Evolutionary conservation across 2,329 filamentous ascomycete species (phyloP).

Genomic region (Sordariomycetes sp.): DNA sequence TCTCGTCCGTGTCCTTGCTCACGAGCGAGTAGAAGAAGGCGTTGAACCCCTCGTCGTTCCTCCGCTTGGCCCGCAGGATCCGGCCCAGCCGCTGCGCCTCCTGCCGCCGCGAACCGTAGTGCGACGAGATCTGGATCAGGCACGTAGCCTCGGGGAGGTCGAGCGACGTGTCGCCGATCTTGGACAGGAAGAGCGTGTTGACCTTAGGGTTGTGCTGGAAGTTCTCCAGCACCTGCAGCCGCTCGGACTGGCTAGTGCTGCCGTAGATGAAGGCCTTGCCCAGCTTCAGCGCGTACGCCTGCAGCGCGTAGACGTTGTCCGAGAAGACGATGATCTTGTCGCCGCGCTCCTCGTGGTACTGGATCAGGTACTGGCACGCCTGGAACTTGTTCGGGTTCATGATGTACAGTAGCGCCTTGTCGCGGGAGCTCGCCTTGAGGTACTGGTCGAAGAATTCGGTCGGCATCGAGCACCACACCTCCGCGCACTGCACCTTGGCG

Average conservation of each 20-base stretch:
- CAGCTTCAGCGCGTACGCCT: conserved; percentile 74
- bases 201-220: conserved; percentile 88
- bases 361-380: conserved; percentile 94
- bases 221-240: conserved; percentile 79
- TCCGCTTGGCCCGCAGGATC: conserved; percentile 86
- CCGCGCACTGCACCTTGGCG: conserved; percentile 91
- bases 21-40: conserved; percentile 98
- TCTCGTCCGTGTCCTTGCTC: conserved; percentile 93
- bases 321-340: conserved; percentile 99
- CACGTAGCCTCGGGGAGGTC: conserved; percentile 95
- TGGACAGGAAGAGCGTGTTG: conserved; percentile 90
- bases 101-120: conserved; percentile 93
- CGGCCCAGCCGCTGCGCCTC: conserved; percentile 90
- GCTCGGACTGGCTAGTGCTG: conserved; percentile 75
- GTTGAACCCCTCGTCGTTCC: conserved; percentile 97
- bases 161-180: conserved; percentile 97
- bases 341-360: conserved; percentile 88
- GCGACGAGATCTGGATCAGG: conserved; percentile 92
- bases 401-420: conserved; percentile 59
- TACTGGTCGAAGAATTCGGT: conserved; percentile 97
- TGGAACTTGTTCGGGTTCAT: conserved; percentile 99
- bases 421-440: conserved; percentile 51
- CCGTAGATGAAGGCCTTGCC: conserved; percentile 88
- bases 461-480: conserved; percentile 99
- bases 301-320: conserved; percentile 89